A percentile compares a stretch with the other conserved stretches of the same genome.
These are phyloP conservation scores for Umbelopsis sp. DNA, from an alignment of 371 early-diverging fungal species.

Conservation along the genomic window DNA sequence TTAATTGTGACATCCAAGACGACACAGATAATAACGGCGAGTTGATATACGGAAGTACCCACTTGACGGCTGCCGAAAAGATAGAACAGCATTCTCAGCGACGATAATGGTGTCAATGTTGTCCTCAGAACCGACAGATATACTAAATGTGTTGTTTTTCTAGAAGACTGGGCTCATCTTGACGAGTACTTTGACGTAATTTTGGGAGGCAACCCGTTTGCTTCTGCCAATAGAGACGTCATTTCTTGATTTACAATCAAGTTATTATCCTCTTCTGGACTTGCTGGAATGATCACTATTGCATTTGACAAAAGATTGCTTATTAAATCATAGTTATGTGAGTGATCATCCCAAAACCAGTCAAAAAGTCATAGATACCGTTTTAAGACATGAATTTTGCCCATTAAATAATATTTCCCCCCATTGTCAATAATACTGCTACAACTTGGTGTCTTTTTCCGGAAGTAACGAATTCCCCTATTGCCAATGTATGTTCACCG, in stretches of 20 bases:
- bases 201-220: not conserved
- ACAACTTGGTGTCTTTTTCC: too few relatives aligned
- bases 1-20: not conserved
- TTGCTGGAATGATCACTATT: too few relatives aligned
- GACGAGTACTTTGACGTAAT: slow-evolving; percentile 20
- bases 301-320: too few relatives aligned
- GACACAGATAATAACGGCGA: not conserved
- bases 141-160: not conserved
- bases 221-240: not conserved
- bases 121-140: slow-evolving; percentile 16
- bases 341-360: too few relatives aligned
- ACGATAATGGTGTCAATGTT: not conserved
- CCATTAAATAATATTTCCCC: not conserved
- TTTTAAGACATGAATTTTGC: too few relatives aligned
- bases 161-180: not conserved
- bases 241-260: too few relatives aligned
- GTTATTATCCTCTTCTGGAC: too few relatives aligned
- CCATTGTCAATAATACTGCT: not conserved
- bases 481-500: too few relatives aligned
- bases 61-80: not conserved
- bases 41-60: not conserved
- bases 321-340: too few relatives aligned
- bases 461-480: too few relatives aligned
- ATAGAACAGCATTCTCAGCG: not conserved
- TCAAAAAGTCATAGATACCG: too few relatives aligned